Conservation (phyloP, 257 asterid species). For the Gentiana macrophylla region DNA sequence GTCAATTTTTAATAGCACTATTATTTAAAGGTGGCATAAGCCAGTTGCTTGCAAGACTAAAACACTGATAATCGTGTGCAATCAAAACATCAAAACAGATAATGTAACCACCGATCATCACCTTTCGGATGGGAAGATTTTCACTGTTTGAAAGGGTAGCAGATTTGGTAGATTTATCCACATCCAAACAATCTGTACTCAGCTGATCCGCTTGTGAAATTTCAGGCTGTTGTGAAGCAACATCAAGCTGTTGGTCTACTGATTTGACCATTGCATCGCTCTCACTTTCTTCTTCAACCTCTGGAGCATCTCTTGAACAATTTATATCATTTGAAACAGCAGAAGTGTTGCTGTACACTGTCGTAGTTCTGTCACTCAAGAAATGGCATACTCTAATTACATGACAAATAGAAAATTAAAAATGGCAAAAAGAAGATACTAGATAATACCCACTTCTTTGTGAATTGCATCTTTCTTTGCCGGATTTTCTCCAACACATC, state of each 20-base stretch:
- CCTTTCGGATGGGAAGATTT: slow-evolving; percentile 26
- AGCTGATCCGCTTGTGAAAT: slow-evolving; percentile 9
- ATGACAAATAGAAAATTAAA: not conserved
- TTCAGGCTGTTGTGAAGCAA: no score
- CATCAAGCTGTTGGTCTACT: no score
- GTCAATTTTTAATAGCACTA: no score
- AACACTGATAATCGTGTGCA: not conserved
- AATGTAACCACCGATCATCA: slow-evolving; percentile 4
- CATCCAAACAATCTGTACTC: slow-evolving; percentile 14
- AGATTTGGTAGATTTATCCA: slow-evolving; percentile 20
- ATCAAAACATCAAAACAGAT: not conserved
- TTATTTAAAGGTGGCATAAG: no score
- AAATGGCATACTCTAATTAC: slow-evolving; percentile 4
- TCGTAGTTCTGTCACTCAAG: slow-evolving; percentile 27
- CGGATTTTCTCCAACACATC: slow-evolving; percentile 80
- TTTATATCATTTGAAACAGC: slow-evolving; percentile 15
- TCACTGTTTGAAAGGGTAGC: slow-evolving; percentile 16
- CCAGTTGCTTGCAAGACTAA: not conserved
- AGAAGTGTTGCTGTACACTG: slow-evolving; percentile 12
- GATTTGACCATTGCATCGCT: no score
- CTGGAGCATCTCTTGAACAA: slow-evolving; percentile 18
- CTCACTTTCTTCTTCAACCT: slow-evolving; percentile 21
- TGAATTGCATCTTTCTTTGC: slow-evolving; percentile 73
- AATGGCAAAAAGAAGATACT: slow-evolving; percentile 2
- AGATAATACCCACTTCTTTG: slow-evolving; percentile 39